Percentiles rank a stretch among this genome's conserved stretches.
phyloP scores from a whole-genome alignment of 2,329 filamentous ascomycete genomes.

The Bipolaris cookei region DNA sequence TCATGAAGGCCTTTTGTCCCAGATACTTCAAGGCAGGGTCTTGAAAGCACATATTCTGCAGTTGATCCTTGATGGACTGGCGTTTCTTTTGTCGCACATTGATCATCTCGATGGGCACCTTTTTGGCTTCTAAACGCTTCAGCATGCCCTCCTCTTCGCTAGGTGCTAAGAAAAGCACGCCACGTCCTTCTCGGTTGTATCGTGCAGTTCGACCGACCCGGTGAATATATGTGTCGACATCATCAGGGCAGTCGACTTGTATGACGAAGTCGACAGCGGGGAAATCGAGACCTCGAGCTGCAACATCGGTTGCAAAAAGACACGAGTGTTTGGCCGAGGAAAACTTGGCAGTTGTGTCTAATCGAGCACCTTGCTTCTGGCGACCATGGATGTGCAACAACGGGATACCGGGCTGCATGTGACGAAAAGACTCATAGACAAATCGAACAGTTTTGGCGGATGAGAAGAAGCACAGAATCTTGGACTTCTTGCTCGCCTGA shows the following conservation, averaged over 20 bases:
- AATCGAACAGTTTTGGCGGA: slow-evolving; percentile 97
- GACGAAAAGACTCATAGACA: slow-evolving; percentile 89
- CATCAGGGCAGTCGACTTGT: slow-evolving; percentile 96
- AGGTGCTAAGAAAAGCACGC: slow-evolving; percentile 89
- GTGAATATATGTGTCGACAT: slow-evolving; percentile 97
- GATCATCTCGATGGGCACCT: slow-evolving; percentile 85
- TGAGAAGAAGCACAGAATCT: slow-evolving; percentile 94
- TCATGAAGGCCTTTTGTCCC: slow-evolving; percentile 93
- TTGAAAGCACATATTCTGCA: slow-evolving; percentile 96
- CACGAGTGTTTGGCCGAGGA: slow-evolving; percentile 81
- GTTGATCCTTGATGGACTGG: slow-evolving; percentile 78
- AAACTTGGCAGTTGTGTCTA: slow-evolving; percentile 88
- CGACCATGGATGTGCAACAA: slow-evolving; percentile 91
- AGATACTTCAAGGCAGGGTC: slow-evolving; percentile 93
- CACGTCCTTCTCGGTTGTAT: slow-evolving; percentile 84
- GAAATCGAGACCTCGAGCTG: slow-evolving; percentile 92
- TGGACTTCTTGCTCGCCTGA: slow-evolving; percentile 85
- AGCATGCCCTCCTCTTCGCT: slow-evolving; percentile 94
- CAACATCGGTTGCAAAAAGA: slow-evolving; percentile 93
- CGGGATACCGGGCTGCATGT: slow-evolving; percentile 92
- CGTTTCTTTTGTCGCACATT: slow-evolving; percentile 90
- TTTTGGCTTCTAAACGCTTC: slow-evolving; percentile 82
- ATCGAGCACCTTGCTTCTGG: slow-evolving; percentile 86
- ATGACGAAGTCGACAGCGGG: slow-evolving; percentile 98
- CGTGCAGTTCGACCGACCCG: slow-evolving; percentile 93